Percentiles rank a stretch among this genome's conserved stretches.
phyloP scores from a whole-genome alignment of 2,329 filamentous ascomycete genomes.

The Curvularia spicifera region DNA sequence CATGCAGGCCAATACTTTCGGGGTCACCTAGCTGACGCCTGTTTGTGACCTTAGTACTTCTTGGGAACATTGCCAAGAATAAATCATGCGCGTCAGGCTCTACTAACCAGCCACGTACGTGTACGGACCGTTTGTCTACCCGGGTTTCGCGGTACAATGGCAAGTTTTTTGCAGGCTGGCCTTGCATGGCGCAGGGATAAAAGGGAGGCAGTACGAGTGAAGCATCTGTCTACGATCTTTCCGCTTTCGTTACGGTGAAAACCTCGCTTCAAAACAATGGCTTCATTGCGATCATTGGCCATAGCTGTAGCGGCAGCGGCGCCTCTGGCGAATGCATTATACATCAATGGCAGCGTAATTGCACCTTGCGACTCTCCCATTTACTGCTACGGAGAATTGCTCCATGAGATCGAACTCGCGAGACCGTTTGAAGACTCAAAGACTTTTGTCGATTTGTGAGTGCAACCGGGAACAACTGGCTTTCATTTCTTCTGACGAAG shows the following conservation, averaged over 20 bases:
- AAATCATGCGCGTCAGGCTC: slow-evolving; percentile 7
- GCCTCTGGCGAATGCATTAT: slow-evolving; percentile 55
- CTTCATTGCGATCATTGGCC: slow-evolving; percentile 21
- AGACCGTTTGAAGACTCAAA: slow-evolving; percentile 71
- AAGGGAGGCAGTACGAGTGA: not conserved
- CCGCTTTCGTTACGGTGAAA: slow-evolving; percentile 7
- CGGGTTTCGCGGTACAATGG: slow-evolving; percentile 9
- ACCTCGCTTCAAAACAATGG: slow-evolving; percentile 12
- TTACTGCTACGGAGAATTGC: slow-evolving; percentile 70
- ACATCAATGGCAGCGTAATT: slow-evolving; percentile 65
- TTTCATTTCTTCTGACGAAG: slow-evolving; percentile 6
- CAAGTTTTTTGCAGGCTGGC: slow-evolving; percentile 23
- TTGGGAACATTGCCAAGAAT: slow-evolving; percentile 14
- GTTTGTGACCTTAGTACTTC: slow-evolving; percentile 6
- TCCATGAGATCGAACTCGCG: slow-evolving; percentile 68
- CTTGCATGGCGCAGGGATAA: slow-evolving; percentile 13
- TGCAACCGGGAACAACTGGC: slow-evolving; percentile 3
- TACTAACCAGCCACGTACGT: slow-evolving; percentile 31
- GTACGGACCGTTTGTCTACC: slow-evolving; percentile 12
- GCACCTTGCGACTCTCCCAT: slow-evolving; percentile 71
- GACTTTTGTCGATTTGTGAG: slow-evolving; percentile 67
- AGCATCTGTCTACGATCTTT: slow-evolving; percentile 1
- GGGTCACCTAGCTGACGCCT: slow-evolving; percentile 9
- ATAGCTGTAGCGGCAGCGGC: slow-evolving; percentile 24
- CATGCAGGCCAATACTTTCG: slow-evolving; percentile 8